These are phyloP conservation scores for Rhizophagus sp. DNA, from an alignment of 192 early-diverging fungal species.

Conservation along the genomic window DNA sequence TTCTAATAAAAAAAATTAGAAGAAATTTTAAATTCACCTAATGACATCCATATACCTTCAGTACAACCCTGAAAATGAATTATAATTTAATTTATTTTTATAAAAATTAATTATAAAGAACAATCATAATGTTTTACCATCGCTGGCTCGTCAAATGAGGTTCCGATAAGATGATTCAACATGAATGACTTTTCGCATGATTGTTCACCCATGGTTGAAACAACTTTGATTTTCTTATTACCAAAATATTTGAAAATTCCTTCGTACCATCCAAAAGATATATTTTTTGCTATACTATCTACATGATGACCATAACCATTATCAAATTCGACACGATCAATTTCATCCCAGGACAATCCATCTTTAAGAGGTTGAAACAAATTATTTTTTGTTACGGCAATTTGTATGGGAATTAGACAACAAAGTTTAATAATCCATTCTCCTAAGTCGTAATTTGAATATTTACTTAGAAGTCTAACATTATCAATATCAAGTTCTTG, in stretches of 20 bases:
- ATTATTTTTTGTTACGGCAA: conserved; percentile 30
- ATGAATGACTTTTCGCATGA: conserved; percentile 27
- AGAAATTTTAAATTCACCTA: background rate
- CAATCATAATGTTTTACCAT: conserved; percentile 1
- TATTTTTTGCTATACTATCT: background rate
- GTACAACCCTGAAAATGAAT: conserved; percentile 25
- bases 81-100: background rate
- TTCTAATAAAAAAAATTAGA: background rate
- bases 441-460: background rate
- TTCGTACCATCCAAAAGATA: conserved; percentile 30
- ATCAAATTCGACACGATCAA: background rate
- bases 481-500: background rate
- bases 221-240: conserved; percentile 16
- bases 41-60: conserved; percentile 31
- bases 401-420: conserved; percentile 12
- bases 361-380: conserved; percentile 9
- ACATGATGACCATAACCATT: background rate
- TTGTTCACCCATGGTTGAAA: conserved; percentile 32
- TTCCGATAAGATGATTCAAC: conserved; percentile 26
- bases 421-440: conserved; percentile 25
- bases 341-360: conserved; percentile 12
- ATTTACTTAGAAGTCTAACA: background rate
- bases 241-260: conserved; percentile 30
- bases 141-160: conserved; percentile 24
- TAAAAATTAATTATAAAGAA: background rate